A percentile compares a stretch with the other conserved stretches of the same genome.
Conservation (phyloP, 768 basidiomycete genomes). For the Rhizopogon roseolus region DNA sequence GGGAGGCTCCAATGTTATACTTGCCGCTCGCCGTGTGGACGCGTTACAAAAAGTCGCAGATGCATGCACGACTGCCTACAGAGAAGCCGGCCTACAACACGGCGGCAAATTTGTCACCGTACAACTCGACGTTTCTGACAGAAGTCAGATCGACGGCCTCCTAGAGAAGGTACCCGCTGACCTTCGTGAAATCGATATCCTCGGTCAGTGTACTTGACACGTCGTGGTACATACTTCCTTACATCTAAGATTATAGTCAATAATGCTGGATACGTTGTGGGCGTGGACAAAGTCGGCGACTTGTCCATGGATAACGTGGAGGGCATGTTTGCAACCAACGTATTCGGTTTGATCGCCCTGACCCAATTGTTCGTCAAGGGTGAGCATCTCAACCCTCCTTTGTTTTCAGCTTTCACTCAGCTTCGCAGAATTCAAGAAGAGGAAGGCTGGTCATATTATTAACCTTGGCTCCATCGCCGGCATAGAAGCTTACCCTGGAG, state of each 20-base stretch:
- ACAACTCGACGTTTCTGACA: slow-evolving; percentile 79
- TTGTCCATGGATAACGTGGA: slow-evolving; percentile 76
- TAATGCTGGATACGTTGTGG: slow-evolving; percentile 88
- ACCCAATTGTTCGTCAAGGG: slow-evolving; percentile 72
- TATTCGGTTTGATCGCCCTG: slow-evolving; percentile 79
- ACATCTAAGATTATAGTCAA: slow-evolving; percentile 37
- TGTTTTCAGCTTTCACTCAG: slow-evolving; percentile 7
- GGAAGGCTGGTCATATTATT: slow-evolving; percentile 83
- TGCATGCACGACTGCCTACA: slow-evolving; percentile 64
- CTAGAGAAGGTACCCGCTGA: slow-evolving; percentile 68
- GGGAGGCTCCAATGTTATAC: slow-evolving; percentile 86
- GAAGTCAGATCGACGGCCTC: slow-evolving; percentile 60
- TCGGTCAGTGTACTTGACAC: slow-evolving; percentile 46
- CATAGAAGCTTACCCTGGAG: slow-evolving; percentile 83
- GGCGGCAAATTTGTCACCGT: slow-evolving; percentile 77
- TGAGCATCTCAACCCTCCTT: slow-evolving; percentile 9
- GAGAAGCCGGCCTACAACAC: slow-evolving; percentile 61
- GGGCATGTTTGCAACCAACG: slow-evolving; percentile 77
- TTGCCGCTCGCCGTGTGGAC: slow-evolving; percentile 75
- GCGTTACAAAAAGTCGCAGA: slow-evolving; percentile 67
- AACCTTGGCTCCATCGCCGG: slow-evolving; percentile 94
- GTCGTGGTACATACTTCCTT: neutral
- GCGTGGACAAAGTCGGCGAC: slow-evolving; percentile 82
- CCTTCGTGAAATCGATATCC: slow-evolving; percentile 73
- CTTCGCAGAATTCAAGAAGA: slow-evolving; percentile 66